Conservation (phyloP, 148 eudicot species). For the Rhododendron molle region DNA sequence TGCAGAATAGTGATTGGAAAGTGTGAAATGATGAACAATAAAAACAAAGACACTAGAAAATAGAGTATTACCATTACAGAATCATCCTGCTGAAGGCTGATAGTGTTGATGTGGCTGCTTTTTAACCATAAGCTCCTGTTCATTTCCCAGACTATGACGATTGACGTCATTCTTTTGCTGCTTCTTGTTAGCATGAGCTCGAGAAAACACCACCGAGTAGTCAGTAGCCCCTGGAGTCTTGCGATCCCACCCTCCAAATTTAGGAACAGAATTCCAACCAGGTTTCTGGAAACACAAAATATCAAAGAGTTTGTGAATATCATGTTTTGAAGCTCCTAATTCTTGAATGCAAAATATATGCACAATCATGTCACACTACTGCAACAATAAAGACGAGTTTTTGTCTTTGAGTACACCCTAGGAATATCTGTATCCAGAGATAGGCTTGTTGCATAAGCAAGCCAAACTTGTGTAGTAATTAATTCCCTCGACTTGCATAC, state of each 20-base stretch:
- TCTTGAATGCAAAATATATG: neutral
- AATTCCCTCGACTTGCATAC: neutral
- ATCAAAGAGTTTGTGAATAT: neutral
- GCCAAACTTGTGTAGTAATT: neutral
- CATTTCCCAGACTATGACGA: slow-evolving; percentile 23
- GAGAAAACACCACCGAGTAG: slow-evolving; percentile 47
- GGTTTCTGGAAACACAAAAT: slow-evolving; percentile 9
- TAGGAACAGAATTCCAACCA: slow-evolving; percentile 34
- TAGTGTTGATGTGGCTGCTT: slow-evolving; percentile 7
- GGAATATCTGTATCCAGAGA: neutral
- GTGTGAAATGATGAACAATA: neutral
- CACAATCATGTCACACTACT: neutral
- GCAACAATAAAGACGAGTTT: neutral
- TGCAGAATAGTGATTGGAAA: neutral
- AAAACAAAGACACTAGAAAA: neutral
- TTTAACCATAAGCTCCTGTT: slow-evolving; percentile 18
- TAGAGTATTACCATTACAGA: slow-evolving; percentile 13
- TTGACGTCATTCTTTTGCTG: slow-evolving; percentile 30
- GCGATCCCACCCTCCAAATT: slow-evolving; percentile 52
- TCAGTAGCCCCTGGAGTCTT: slow-evolving; percentile 30
- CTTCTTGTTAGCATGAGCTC: slow-evolving; percentile 40
- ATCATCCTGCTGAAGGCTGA: slow-evolving; percentile 13
- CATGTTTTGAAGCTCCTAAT: neutral
- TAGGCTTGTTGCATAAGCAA: neutral
- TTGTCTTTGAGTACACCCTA: neutral